Percentiles rank a stretch among this genome's conserved stretches.
Conservation (phyloP, 2,329 filamentous ascomycete genomes). For the Fusarium mexicanum region DNA sequence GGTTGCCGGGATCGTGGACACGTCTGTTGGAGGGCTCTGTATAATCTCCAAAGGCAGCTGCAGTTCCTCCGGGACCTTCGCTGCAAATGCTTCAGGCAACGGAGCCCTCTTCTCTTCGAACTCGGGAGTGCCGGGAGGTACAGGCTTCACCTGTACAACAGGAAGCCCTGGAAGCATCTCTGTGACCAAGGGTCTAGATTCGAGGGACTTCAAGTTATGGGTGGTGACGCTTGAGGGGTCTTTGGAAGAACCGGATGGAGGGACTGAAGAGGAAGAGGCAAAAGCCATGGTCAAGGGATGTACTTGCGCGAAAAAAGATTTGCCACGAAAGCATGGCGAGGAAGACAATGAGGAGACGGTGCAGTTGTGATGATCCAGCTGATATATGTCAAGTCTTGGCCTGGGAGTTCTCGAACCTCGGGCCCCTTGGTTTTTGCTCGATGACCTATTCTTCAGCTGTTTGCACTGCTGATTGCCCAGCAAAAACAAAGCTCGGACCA, state of each 20-base stretch:
- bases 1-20: background rate
- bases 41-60: constrained; percentile 41
- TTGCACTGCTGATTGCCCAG: background rate
- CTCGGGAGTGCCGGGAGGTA: constrained; percentile 33
- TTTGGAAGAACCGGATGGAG: background rate
- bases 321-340: background rate
- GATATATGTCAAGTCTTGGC: background rate
- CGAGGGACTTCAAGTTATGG: background rate
- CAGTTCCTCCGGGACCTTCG: constrained; percentile 45
- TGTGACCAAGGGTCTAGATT: background rate
- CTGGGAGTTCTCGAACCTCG: background rate
- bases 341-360: background rate
- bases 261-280: background rate
- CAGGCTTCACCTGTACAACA: constrained; percentile 27
- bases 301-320: too few relatives aligned
- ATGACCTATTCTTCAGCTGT: background rate
- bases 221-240: background rate
- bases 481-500: background rate
- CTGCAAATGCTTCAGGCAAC: constrained; percentile 45
- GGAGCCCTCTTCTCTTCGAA: constrained; percentile 38
- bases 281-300: background rate
- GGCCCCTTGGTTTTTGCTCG: background rate
- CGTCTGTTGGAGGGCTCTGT: background rate
- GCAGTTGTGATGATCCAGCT: background rate
- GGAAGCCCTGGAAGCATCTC: background rate